phyloP scores from a whole-genome alignment of 2,329 filamentous ascomycete species.

The Neonectria ditissima region DNA sequence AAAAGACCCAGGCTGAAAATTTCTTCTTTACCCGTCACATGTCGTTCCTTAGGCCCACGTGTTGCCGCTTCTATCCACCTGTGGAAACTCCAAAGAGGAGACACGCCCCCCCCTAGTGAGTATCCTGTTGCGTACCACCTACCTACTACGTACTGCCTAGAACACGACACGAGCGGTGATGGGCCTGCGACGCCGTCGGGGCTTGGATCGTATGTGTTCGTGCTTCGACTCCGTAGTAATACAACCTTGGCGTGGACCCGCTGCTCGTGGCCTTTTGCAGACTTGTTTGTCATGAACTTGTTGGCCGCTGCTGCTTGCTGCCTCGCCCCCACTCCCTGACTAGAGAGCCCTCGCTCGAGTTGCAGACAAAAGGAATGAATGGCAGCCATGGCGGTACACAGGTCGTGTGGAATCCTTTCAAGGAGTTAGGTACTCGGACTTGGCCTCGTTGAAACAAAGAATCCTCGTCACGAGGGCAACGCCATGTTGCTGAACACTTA shows the following conservation, averaged over 20 bases:
- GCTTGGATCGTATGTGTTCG: background rate
- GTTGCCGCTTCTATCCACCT: conserved; percentile 7
- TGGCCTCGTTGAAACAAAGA: background rate
- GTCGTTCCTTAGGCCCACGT: conserved; percentile 7
- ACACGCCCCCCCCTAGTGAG: background rate
- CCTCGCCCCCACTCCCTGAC: background rate
- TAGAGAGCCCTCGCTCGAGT: background rate
- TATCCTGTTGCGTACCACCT: background rate
- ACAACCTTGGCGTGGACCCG: background rate
- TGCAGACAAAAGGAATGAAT: background rate
- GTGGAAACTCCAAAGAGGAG: conserved; percentile 11
- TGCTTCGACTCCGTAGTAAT: background rate
- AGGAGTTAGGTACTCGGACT: background rate
- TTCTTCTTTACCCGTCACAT: conserved; percentile 12
- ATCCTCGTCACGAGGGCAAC: background rate
- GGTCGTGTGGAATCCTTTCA: background rate
- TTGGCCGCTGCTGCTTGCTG: background rate
- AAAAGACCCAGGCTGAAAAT: background rate
- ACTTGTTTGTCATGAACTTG: conserved; percentile 6
- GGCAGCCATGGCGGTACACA: background rate
- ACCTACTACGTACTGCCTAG: background rate
- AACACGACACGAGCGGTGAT: background rate
- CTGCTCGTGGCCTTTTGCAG: background rate
- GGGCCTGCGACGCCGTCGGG: background rate
- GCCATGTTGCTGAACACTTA: background rate